A percentile compares a stretch with the other conserved stretches of the same genome.
These are phyloP conservation scores for Phytophthora podocarpi DNA, from an alignment of 352 stramenopile genomes.

Conservation along the genomic window DNA sequence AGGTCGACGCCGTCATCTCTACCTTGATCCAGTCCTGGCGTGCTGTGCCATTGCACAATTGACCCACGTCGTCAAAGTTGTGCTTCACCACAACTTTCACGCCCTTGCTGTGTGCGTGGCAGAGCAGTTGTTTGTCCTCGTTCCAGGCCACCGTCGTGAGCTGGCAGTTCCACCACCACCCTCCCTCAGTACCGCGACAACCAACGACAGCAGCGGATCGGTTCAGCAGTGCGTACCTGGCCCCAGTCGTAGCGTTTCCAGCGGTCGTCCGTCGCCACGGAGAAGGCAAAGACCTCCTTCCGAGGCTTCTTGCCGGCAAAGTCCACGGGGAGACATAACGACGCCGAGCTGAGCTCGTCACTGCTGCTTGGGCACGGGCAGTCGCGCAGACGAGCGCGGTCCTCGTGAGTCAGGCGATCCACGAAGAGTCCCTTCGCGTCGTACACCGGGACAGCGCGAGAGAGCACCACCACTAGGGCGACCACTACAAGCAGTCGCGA, in stretches of 20 bases:
- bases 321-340: slow-evolving; percentile 64
- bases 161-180: slow-evolving; percentile 14
- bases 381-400: slow-evolving; percentile 35
- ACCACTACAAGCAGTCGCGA: neutral
- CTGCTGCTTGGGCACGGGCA: slow-evolving; percentile 52
- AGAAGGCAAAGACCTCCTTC: slow-evolving; percentile 85
- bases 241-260: slow-evolving; percentile 88
- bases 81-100: slow-evolving; percentile 84
- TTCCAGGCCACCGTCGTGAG: slow-evolving; percentile 88
- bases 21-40: slow-evolving; percentile 67
- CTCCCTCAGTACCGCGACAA: neutral
- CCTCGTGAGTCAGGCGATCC: slow-evolving; percentile 35
- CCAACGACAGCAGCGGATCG: neutral
- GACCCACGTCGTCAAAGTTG: slow-evolving; percentile 74
- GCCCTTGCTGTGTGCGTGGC: slow-evolving; percentile 74
- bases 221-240: slow-evolving; percentile 26
- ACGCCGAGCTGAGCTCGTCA: slow-evolving; percentile 13
- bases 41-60: slow-evolving; percentile 58
- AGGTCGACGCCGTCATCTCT: too few species aligned
- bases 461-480: neutral
- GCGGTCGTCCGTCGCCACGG: slow-evolving; percentile 53
- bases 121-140: slow-evolving; percentile 80
- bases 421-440: slow-evolving; percentile 11
- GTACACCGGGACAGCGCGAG: slow-evolving; percentile 25
- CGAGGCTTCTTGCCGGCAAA: slow-evolving; percentile 23